A percentile compares a stretch with the other conserved stretches of the same genome.
phyloP scores from a whole-genome alignment of 140 eudicot genomes.

The Stevia rebaudiana region DNA sequence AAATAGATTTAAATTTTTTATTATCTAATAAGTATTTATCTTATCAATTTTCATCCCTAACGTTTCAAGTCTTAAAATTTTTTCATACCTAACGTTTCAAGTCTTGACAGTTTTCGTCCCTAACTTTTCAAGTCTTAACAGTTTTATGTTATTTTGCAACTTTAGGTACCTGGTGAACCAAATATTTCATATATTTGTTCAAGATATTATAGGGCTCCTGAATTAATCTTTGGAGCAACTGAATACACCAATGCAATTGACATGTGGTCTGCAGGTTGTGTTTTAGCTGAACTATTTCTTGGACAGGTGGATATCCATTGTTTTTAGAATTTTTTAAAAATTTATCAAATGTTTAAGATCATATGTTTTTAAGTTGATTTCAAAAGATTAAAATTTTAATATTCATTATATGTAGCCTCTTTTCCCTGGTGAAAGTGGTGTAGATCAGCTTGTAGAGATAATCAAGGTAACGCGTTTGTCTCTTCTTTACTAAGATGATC shows the following conservation, averaged over 20 bases:
- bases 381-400: neutral
- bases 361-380: neutral
- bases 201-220: slow-evolving; percentile 95
- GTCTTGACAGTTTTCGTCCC: too few species aligned
- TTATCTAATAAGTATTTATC: too few species aligned
- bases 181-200: slow-evolving; percentile 94
- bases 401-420: slow-evolving; percentile 61
- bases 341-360: neutral
- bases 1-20: too few species aligned
- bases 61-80: too few species aligned
- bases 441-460: slow-evolving; percentile 91
- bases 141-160: slow-evolving; percentile 4
- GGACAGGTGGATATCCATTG: slow-evolving; percentile 57
- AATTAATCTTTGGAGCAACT: slow-evolving; percentile 91
- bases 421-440: slow-evolving; percentile 98
- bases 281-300: slow-evolving; percentile 82
- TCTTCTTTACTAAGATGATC: neutral
- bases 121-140: too few species aligned
- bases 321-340: neutral
- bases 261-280: slow-evolving; percentile 99
- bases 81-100: too few species aligned
- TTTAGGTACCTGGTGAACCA: slow-evolving; percentile 91
- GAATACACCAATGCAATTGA: slow-evolving; percentile 98
- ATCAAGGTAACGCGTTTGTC: slow-evolving; percentile 48
- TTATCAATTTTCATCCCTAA: too few species aligned